Evolutionary conservation across 75 land plant species (phyloP).

Genomic region (Cupressus sempervirens): DNA sequence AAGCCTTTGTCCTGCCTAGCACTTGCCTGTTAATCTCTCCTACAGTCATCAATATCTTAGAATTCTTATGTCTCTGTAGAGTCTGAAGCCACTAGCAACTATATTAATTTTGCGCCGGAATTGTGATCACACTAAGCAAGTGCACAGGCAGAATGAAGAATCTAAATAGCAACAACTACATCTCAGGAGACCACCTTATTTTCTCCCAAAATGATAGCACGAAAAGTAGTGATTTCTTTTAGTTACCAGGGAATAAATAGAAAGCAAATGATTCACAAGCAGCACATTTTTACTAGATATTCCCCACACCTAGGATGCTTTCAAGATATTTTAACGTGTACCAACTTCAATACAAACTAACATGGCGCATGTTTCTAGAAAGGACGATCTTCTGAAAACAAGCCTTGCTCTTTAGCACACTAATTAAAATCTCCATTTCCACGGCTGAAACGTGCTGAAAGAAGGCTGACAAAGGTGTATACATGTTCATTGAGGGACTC

Average conservation of each 20-base stretch:
- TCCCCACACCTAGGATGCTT: not conserved
- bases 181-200: not conserved
- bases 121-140: not conserved
- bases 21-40: too few relatives aligned
- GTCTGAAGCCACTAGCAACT: too few relatives aligned
- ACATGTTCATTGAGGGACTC: slow-evolving; percentile 18
- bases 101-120: too few relatives aligned
- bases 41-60: too few relatives aligned
- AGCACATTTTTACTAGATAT: not conserved
- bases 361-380: too few relatives aligned
- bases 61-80: too few relatives aligned
- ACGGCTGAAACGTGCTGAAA: slow-evolving; percentile 40
- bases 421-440: too few relatives aligned
- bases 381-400: too few relatives aligned
- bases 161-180: not conserved
- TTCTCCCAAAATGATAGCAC: not conserved
- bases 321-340: too few relatives aligned
- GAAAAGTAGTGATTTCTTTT: not conserved
- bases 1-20: too few relatives aligned
- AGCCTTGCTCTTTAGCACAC: too few relatives aligned
- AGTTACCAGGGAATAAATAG: not conserved
- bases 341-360: too few relatives aligned
- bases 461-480: slow-evolving; percentile 41
- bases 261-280: not conserved
- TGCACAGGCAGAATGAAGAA: not conserved